phyloP scores from a whole-genome alignment of 306 rosid genomes.

The Rubus parviflorus region DNA sequence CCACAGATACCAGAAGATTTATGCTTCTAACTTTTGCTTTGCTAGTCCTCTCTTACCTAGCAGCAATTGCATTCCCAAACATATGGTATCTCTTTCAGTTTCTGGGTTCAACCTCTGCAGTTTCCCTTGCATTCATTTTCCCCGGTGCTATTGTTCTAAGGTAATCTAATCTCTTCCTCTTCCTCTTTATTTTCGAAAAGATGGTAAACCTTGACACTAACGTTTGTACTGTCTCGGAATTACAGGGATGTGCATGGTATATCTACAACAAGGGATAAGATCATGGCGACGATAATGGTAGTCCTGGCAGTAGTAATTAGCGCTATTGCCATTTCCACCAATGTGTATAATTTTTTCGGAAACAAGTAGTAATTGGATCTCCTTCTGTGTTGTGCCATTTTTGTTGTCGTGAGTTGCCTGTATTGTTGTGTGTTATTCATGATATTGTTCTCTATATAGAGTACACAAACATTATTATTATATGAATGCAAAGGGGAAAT shows the following conservation, averaged over 20 bases:
- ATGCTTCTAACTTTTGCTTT: constrained; percentile 51
- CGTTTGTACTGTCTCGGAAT: constrained; percentile 7
- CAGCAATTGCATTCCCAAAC: constrained; percentile 82
- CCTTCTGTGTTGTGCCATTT: background rate
- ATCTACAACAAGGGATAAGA: constrained; percentile 63
- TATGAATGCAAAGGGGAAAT: background rate
- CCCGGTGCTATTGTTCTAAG: constrained; percentile 80
- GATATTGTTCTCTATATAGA: background rate
- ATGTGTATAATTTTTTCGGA: constrained; percentile 42
- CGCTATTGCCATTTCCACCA: constrained; percentile 72
- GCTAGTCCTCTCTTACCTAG: constrained; percentile 59
- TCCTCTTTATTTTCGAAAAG: background rate
- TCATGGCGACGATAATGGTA: constrained; percentile 60
- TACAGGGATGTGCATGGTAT: constrained; percentile 75
- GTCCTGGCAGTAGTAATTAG: constrained; percentile 63
- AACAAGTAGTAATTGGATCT: constrained; percentile 26
- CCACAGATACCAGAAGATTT: constrained; percentile 69
- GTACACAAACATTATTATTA: background rate
- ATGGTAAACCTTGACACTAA: background rate
- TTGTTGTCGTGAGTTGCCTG: constrained; percentile 24
- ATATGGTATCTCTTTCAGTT: constrained; percentile 92
- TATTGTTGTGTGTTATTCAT: constrained; percentile 1
- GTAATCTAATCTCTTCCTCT: constrained; percentile 33
- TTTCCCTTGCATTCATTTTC: constrained; percentile 83
- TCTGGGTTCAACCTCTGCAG: constrained; percentile 80